Conservation (phyloP, 495 filamentous ascomycete genomes). For the Talaromyces stipitatus region DNA sequence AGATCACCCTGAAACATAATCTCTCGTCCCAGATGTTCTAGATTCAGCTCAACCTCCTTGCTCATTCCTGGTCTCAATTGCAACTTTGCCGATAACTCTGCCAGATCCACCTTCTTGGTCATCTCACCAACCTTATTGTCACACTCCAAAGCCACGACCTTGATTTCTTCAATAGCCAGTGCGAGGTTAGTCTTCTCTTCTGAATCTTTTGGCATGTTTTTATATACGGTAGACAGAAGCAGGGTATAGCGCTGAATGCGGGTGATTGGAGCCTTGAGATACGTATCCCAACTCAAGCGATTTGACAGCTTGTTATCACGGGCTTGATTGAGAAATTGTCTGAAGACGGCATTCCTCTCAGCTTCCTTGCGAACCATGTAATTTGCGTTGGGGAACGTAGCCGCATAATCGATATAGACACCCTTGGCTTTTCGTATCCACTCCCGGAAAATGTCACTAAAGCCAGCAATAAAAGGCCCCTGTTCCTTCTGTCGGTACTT, state of each 20-base stretch:
- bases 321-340: conserved; percentile 72
- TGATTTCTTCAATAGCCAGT: conserved; percentile 91
- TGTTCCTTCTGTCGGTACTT: conserved; percentile 98
- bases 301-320: conserved; percentile 74
- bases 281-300: conserved; percentile 88
- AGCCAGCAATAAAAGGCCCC: conserved; percentile 86
- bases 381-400: conserved; percentile 74
- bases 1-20: conserved; percentile 86
- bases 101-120: conserved; percentile 81
- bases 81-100: conserved; percentile 75
- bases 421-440: conserved; percentile 93
- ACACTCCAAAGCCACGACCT: conserved; percentile 83
- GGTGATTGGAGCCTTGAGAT: conserved; percentile 87
- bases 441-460: conserved; percentile 96
- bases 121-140: conserved; percentile 92
- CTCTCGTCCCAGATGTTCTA: conserved; percentile 85
- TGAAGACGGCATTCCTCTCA: conserved; percentile 78
- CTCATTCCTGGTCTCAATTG: conserved; percentile 82
- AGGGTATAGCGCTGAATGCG: conserved; percentile 86
- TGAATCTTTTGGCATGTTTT: conserved; percentile 72
- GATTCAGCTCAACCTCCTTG: conserved; percentile 70
- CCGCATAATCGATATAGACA: conserved; percentile 88
- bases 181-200: conserved; percentile 86
- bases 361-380: conserved; percentile 80
- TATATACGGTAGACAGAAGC: conserved; percentile 72